Evolutionary conservation across 768 basidiomycete genomes (phyloP).

Genomic region (Lactarius sanguifluus): DNA sequence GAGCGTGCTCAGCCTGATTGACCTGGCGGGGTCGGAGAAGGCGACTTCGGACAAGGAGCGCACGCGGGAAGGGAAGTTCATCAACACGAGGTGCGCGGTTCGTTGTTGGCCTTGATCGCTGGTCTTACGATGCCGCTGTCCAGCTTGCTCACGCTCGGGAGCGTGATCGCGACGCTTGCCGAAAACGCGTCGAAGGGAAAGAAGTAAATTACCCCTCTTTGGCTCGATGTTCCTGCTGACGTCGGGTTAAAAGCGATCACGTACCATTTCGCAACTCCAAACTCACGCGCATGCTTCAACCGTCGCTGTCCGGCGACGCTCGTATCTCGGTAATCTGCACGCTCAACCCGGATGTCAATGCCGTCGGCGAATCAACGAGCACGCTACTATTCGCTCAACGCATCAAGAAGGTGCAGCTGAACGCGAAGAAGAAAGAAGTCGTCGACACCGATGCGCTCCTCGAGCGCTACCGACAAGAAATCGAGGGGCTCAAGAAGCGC

Average conservation of each 20-base stretch:
- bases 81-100: slow-evolving; percentile 73
- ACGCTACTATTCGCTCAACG: slow-evolving; percentile 90
- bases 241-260: slow-evolving; percentile 59
- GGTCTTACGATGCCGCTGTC: slow-evolving; percentile 7
- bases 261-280: slow-evolving; percentile 96
- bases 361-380: slow-evolving; percentile 80
- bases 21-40: slow-evolving; percentile 95
- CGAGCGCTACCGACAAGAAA: slow-evolving; percentile 91
- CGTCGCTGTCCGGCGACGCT: slow-evolving; percentile 92
- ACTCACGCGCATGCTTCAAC: slow-evolving; percentile 90
- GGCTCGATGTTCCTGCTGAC: slow-evolving; percentile 12
- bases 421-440: slow-evolving; percentile 91
- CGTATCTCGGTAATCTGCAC: slow-evolving; percentile 96
- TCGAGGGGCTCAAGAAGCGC: slow-evolving; percentile 80
- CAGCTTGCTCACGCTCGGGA: slow-evolving; percentile 88
- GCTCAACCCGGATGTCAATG: slow-evolving; percentile 79
- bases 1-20: slow-evolving; percentile 82
- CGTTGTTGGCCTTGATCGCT: slow-evolving; percentile 1
- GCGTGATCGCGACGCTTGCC: slow-evolving; percentile 87
- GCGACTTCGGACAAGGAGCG: slow-evolving; percentile 95
- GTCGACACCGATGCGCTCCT: slow-evolving; percentile 92
- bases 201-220: slow-evolving; percentile 40
- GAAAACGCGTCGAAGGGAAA: slow-evolving; percentile 83
- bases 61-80: slow-evolving; percentile 95
- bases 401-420: slow-evolving; percentile 87